phyloP scores from a whole-genome alignment of 1,139 yeast genomes.

The Waltiozyma sp. region DNA sequence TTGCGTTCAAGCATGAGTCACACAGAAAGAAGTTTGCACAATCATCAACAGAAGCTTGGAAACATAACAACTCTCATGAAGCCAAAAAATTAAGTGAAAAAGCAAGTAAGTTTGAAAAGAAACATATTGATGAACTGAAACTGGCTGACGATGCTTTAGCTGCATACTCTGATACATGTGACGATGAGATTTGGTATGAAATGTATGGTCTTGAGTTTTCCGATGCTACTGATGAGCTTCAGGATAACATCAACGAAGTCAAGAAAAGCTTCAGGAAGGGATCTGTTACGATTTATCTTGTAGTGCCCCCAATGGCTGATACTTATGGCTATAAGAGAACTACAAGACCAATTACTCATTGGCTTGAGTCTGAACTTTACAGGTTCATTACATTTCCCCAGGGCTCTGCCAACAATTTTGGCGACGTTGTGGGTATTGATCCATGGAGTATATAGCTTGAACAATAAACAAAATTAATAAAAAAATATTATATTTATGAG shows the following conservation, averaged over 20 bases:
- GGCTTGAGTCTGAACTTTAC: constrained; percentile 26
- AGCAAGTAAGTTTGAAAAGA: constrained; percentile 17
- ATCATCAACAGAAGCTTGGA: constrained; percentile 28
- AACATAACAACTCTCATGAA: constrained; percentile 24
- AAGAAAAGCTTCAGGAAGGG: constrained; percentile 14
- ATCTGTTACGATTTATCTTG: constrained; percentile 23
- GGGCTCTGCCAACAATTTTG: constrained; percentile 19
- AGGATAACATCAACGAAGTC: constrained; percentile 16
- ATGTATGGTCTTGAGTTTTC: constrained; percentile 28
- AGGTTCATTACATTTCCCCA: constrained; percentile 23
- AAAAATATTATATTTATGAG: neutral
- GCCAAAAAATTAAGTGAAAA: constrained; percentile 27
- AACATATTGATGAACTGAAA: constrained; percentile 11
- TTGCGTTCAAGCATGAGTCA: constrained; percentile 11
- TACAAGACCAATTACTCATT: constrained; percentile 16
- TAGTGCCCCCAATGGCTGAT: constrained; percentile 17
- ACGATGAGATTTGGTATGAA: constrained; percentile 22
- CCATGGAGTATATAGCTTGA: constrained; percentile 21
- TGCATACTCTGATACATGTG: constrained; percentile 10
- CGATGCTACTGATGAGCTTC: constrained; percentile 24
- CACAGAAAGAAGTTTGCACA: constrained; percentile 26
- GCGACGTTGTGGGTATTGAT: constrained; percentile 27
- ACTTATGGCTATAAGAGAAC: constrained; percentile 14
- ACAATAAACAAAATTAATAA: neutral
- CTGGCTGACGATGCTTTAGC: constrained; percentile 17